phyloP scores from a whole-genome alignment of 1,284 basidiomycete genomes.

The Coniferiporia sulphurascens region DNA sequence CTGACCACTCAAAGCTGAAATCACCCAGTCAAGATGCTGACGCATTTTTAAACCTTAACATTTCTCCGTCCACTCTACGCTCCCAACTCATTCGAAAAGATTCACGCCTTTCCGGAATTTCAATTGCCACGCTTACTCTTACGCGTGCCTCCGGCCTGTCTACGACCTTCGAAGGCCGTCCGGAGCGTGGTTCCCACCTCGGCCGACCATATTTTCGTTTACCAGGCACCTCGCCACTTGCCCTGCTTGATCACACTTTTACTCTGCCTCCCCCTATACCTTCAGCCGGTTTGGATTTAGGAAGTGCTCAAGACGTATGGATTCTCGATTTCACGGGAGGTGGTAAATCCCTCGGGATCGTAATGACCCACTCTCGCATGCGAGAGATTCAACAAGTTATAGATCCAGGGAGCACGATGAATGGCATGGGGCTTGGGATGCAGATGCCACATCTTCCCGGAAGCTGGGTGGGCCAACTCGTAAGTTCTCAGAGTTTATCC shows the following conservation, averaged over 20 bases:
- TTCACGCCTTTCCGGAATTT: slow-evolving; percentile 40
- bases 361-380: slow-evolving; percentile 67
- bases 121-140: slow-evolving; percentile 54
- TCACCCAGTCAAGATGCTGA: slow-evolving; percentile 1
- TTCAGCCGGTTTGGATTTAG: slow-evolving; percentile 29
- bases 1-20: neutral
- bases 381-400: slow-evolving; percentile 60
- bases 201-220: slow-evolving; percentile 22
- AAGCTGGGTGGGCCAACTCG: slow-evolving; percentile 70
- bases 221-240: slow-evolving; percentile 10
- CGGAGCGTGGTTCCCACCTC: slow-evolving; percentile 22
- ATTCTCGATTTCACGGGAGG: slow-evolving; percentile 65
- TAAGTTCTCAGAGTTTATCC: slow-evolving; percentile 29
- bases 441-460: slow-evolving; percentile 46
- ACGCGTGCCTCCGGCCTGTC: slow-evolving; percentile 27
- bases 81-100: slow-evolving; percentile 35
- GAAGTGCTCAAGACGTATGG: slow-evolving; percentile 43
- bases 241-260: slow-evolving; percentile 11
- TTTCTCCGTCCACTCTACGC: slow-evolving; percentile 47
- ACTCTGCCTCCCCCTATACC: slow-evolving; percentile 23
- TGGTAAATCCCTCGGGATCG: slow-evolving; percentile 48
- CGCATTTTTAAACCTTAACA: slow-evolving; percentile 39
- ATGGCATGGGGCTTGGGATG: slow-evolving; percentile 38
- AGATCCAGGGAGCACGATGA: slow-evolving; percentile 42
- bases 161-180: slow-evolving; percentile 6